A percentile compares a stretch with the other conserved stretches of the same genome.
These are phyloP conservation scores for Halteria grandinella DNA, from an alignment of 73 alveolate species.

Conservation along the genomic window DNA sequence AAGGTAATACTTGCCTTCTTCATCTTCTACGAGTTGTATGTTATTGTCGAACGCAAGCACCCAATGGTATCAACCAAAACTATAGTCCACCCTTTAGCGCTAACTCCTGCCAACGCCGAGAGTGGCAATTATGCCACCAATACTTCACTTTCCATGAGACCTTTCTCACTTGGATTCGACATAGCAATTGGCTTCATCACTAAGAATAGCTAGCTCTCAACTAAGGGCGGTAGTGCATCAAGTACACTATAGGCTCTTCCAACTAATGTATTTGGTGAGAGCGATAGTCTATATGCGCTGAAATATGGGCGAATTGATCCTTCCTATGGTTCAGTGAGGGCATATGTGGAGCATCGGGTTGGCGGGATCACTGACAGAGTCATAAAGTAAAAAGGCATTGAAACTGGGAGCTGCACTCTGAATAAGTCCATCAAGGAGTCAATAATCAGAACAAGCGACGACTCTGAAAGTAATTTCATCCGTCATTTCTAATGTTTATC, in stretches of 20 bases:
- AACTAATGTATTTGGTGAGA: no score
- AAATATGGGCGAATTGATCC: no score
- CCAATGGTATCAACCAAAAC: conserved; percentile 1
- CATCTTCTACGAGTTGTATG: conserved; percentile 16
- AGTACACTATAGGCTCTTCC: no score
- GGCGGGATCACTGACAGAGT: no score
- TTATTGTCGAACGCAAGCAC: not conserved
- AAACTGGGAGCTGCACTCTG: not conserved
- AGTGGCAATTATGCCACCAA: not conserved
- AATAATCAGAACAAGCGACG: not conserved
- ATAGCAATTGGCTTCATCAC: conserved; percentile 38
- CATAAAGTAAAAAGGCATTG: not conserved
- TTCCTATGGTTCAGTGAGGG: no score
- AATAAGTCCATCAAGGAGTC: not conserved
- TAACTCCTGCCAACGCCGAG: no score
- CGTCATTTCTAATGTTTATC: not conserved
- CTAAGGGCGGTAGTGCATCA: conserved; percentile 16
- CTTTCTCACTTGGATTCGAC: conserved; percentile 14
- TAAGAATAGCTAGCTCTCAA: not conserved
- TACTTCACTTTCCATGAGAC: no score
- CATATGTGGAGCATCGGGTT: no score
- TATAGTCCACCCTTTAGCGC: no score
- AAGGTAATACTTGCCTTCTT: conserved; percentile 3
- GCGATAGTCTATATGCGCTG: no score
- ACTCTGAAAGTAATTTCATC: not conserved